Evolutionary conservation across 257 asterid genomes (phyloP).

Genomic region (Schizonepeta tenuifolia): DNA sequence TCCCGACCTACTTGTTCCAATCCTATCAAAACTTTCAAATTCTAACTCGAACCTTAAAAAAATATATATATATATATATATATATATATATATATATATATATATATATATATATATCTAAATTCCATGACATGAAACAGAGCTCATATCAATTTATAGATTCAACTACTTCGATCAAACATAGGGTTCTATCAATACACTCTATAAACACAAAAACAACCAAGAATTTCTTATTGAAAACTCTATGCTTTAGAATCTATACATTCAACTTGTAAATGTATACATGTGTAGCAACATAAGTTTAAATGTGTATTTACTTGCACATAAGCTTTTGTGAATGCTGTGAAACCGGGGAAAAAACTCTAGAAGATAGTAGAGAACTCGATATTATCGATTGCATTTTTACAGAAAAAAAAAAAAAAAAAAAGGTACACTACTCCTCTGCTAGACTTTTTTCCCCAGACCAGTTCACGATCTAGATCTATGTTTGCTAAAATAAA

Average conservation of each 20-base stretch:
- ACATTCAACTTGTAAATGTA: slow-evolving; percentile 27
- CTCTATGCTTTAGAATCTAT: slow-evolving; percentile 31
- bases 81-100: too few relatives aligned
- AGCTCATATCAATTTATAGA: too few relatives aligned
- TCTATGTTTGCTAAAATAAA: slow-evolving; percentile 11
- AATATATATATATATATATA: too few relatives aligned
- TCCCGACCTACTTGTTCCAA: too few relatives aligned
- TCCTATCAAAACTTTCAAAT: too few relatives aligned
- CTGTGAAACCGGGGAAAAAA: slow-evolving; percentile 28
- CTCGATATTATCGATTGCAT: slow-evolving; percentile 4
- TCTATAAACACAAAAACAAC: slow-evolving; percentile 4
- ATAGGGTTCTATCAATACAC: neutral
- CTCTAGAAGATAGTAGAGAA: slow-evolving; percentile 33
- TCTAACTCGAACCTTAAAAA: too few relatives aligned
- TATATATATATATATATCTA: too few relatives aligned
- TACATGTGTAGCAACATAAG: neutral
- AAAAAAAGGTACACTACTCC: slow-evolving; percentile 1
- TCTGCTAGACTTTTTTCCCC: slow-evolving; percentile 41
- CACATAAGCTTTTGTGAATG: slow-evolving; percentile 14
- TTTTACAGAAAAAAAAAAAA: neutral
- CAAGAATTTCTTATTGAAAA: neutral
- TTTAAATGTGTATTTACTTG: slow-evolving; percentile 19
- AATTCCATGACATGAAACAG: too few relatives aligned
- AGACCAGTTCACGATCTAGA: slow-evolving; percentile 12
- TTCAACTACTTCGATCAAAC: neutral